Conservation (phyloP, 176 grass and related monocot species). For the Pharus latifolius region DNA sequence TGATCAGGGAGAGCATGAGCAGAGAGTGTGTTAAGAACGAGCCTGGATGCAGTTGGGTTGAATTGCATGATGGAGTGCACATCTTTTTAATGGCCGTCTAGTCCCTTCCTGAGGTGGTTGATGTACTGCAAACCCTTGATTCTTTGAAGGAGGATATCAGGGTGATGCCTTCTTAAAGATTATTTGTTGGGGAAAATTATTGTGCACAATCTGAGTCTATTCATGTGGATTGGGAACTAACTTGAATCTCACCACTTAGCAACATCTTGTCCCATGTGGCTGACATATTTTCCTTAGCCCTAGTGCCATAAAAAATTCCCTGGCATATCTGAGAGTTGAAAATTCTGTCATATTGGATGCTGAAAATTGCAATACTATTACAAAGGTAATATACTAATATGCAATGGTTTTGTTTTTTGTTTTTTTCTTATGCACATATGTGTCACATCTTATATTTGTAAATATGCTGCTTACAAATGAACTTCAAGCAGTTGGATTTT, state of each 20-base stretch:
- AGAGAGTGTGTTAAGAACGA: conserved; percentile 44
- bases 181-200: not conserved
- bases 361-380: not conserved
- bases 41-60: conserved; percentile 64
- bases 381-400: not conserved
- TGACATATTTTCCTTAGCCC: not conserved
- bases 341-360: not conserved
- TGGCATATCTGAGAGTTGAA: not conserved
- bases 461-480: not conserved
- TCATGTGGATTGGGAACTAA: not conserved
- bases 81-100: conserved; percentile 41
- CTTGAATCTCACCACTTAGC: not conserved
- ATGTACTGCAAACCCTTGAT: conserved; percentile 31
- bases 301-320: not conserved
- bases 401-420: not conserved
- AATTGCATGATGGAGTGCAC: conserved; percentile 40
- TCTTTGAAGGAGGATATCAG: conserved; percentile 20
- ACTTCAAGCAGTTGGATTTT: not conserved
- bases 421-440: not conserved
- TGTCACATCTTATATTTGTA: not conserved
- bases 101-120: conserved; percentile 29
- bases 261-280: not conserved
- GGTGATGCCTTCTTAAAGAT: not conserved
- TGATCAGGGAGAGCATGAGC: conserved; percentile 41
- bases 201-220: no score